Base-by-base conservation (phyloP, 768 basidiomycete genomes). In the Mycena olivaceomarginata region DNA sequence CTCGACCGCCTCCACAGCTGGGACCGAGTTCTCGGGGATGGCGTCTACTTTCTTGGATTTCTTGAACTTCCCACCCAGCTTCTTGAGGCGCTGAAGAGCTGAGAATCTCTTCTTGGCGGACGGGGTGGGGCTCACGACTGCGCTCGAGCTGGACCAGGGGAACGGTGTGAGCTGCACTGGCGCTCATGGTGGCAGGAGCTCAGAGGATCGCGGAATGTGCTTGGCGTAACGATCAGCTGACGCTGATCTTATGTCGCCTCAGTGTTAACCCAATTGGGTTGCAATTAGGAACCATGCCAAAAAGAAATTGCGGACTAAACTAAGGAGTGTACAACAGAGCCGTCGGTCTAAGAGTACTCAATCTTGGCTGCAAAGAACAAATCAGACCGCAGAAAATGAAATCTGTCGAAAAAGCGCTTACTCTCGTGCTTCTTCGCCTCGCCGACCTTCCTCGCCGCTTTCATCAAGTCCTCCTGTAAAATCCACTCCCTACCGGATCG, bases 391-490 rank as follows among this genome's bases (percentile, higher is more conserved):
- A 45, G n/a, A 57, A 68, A 51, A 10, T 4, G 65, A 43, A 45
- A 13, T 31, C 15, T 22, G 43, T 25, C 25, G 41, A 37, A 73
- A 70, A 20, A 18, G n/a, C 20, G 89, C 95, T 87, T 82, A 96
- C 96, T 96, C 88, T 99, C 97, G 81, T 98, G 98, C 85, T 99
- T 99, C 93, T 99, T 99, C 18, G 97, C 96, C 81, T 99, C 98
- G 56, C 94, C 93, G 22, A 99, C 94, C 84, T 99, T 99, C 79
- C 98, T 91, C 53, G 96, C 97, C 20, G 98, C 98, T 88, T 99
- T 99, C 76, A 95, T 96, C 72, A 98, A 88, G 86, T 99, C 98
- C 82, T 99, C 98, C 85, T 99, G 98, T 67, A 92, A 94, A 71
- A 98, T 88, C 79, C 97, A 97, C 82, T 98, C 97, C 77, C 97